Evolutionary conservation across 1,139 yeast species (phyloP), one percentile per base, ranked within the genome.

Genomic region (Zygosaccharomyces sapae): DNA sequence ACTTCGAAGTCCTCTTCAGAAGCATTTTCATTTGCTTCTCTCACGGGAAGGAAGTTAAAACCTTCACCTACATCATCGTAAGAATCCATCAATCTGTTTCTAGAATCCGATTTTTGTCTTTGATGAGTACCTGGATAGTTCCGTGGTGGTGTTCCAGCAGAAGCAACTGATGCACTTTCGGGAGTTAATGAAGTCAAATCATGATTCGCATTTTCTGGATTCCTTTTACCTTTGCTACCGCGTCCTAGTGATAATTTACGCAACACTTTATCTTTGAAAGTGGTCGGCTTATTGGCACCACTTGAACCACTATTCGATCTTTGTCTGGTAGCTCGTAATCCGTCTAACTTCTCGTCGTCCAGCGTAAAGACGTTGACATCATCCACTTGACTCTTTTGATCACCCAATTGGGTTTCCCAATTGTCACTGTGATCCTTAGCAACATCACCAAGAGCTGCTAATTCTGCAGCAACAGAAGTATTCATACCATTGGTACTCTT

Each of bases 381-480:
- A 25, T 51, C 40, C 31, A 24, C 38, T 29, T 41, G 43, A 41
- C 44, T 41, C 25, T 27, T 44, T 30, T 49, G 48, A 13, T 46
- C 45, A 20, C 45, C 38, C 38, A 74, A 68, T 22, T 49, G 48
- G 19, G 43, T 40, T 56, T 81, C 86, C 89, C 89, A 83, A 63
- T 82, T 75, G 22, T 66, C 71, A 45, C 76, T 72, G 62, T 83
- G 89, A 52, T 80, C 85, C 61, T 80, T 83, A 3, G 88, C 89
- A 13, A 86, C 82, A 19, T 72, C 43, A 20, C 52, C 52, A 27
- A 49, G 33, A 1, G 52, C 52, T 38, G 77, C 63, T 54, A 83
- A 72, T 66, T 85, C 94, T 47, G 79, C 80, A 20, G 79, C 74
- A 35, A 71, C 73, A 5, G 63, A 55, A 30, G 58, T 66, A 49